Evolutionary conservation across 2,329 filamentous ascomycete genomes (phyloP), one percentile per base, ranked within the genome.

Genomic region (Orbilia blumenaviensis): DNA sequence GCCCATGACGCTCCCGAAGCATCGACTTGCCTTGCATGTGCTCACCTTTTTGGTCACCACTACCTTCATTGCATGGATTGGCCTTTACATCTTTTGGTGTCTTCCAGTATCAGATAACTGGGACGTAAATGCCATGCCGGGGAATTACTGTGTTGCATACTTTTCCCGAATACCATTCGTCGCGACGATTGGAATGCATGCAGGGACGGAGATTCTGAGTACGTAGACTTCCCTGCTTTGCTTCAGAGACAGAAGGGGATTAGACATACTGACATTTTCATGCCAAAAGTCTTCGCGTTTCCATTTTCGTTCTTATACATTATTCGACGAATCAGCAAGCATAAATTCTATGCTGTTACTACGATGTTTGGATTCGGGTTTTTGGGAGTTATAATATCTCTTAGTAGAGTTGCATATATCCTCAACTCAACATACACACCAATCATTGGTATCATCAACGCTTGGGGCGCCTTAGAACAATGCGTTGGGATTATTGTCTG

Each of bases 341-440:
- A 34, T 10, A 52, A 42, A n/a, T 72, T 64, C 23, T 66, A 66
- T n/a, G 60, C 60, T 1, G 67, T 62, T 1, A 29, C 48, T 7
- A 29, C 48, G 6, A 34, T 74, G 16, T 74, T 74, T 23, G 62
- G 21, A 2, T 16, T 67, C 14, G 69, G 69, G 2, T 67, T 74
- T 16, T 3, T 67, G 9, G 69, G 62, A 1, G 69, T 74, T 21
- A 54, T 74, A 8, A 56, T 74, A 38, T 66, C 62, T 1, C 34
- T 74, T 7, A 52, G 62, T n/a, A 67, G 69, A 18, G 69, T 74
- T 18, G 56, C 46, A 46, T 74, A 74, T 10, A 74, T 74, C 8
- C 41, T 74, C 27, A 74, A 42, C 25, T 6, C 62, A 18, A 27
- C 36, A 7, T 36, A 48, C n/a, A 14, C 69, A n/a, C 68, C 68